phyloP scores from a whole-genome alignment of 2,329 filamentous ascomycete species.

The Ilyonectria mors-panacis region DNA sequence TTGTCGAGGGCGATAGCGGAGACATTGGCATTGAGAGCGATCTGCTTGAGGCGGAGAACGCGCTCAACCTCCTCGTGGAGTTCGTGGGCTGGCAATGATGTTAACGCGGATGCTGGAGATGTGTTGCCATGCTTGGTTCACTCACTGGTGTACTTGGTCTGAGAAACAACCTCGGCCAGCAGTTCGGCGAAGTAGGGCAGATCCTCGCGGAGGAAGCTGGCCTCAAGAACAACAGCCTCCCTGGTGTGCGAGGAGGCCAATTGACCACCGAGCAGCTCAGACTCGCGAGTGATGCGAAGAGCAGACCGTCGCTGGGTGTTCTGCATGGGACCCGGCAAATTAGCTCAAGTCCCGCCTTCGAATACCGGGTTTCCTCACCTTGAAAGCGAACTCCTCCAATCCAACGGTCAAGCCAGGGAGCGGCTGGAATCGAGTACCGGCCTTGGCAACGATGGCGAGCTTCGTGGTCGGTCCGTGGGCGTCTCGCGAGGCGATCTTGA shows the following conservation, averaged over 20 bases:
- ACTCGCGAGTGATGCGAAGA: slow-evolving; percentile 93
- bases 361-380: slow-evolving; percentile 68
- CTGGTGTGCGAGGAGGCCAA: slow-evolving; percentile 90
- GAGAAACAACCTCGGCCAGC: slow-evolving; percentile 88
- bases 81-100: slow-evolving; percentile 77
- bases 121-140: slow-evolving; percentile 17
- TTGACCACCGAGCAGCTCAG: slow-evolving; percentile 94
- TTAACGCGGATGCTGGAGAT: slow-evolving; percentile 32
- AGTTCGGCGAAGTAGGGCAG: slow-evolving; percentile 98
- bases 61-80: slow-evolving; percentile 89
- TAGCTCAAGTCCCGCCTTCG: slow-evolving; percentile 57
- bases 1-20: slow-evolving; percentile 84
- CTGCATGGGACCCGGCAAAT: slow-evolving; percentile 65
- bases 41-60: slow-evolving; percentile 83
- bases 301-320: slow-evolving; percentile 91
- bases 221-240: slow-evolving; percentile 92
- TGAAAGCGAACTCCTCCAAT: slow-evolving; percentile 96
- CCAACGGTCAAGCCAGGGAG: slow-evolving; percentile 91
- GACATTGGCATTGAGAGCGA: slow-evolving; percentile 75
- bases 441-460: slow-evolving; percentile 92
- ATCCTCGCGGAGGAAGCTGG: slow-evolving; percentile 95
- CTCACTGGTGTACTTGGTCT: slow-evolving; percentile 88
- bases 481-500: slow-evolving; percentile 95
- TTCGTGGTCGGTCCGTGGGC: slow-evolving; percentile 90
- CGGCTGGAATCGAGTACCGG: slow-evolving; percentile 92